Conservation (phyloP, 2,329 filamentous ascomycete genomes). For the Trichoderma simmonsii region DNA sequence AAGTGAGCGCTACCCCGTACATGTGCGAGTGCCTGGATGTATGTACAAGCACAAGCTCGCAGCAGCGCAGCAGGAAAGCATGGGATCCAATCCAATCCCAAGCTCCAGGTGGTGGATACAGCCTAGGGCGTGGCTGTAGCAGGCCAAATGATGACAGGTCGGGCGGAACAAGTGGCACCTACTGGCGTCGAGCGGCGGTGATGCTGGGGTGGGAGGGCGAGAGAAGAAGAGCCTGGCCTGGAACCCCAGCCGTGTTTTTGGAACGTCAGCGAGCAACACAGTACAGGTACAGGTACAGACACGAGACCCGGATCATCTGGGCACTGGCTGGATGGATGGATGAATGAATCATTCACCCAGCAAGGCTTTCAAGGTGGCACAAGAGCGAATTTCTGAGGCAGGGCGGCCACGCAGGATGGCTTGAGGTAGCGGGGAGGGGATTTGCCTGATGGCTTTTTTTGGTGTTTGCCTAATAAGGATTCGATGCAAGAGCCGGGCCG, state of each 20-base stretch:
- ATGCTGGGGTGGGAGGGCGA: slow-evolving; percentile 5
- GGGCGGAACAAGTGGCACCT: slow-evolving; percentile 21
- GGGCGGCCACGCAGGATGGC: slow-evolving; percentile 1
- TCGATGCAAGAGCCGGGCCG: slow-evolving; percentile 7
- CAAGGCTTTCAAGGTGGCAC: neutral
- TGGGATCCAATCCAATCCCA: neutral
- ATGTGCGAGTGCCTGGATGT: neutral
- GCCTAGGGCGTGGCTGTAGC: slow-evolving; percentile 20
- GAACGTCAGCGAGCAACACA: neutral
- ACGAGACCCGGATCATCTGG: neutral
- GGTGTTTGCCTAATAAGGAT: slow-evolving; percentile 14
- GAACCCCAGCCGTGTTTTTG: neutral
- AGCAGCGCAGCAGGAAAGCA: neutral
- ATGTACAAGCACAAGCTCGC: slow-evolving; percentile 2
- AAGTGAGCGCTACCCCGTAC: slow-evolving; percentile 16
- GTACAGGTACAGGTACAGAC: neutral
- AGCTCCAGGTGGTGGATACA: neutral
- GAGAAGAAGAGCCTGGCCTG: neutral
- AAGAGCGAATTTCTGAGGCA: neutral
- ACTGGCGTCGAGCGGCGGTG: slow-evolving; percentile 20
- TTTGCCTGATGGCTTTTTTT: neutral
- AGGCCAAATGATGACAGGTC: slow-evolving; percentile 21
- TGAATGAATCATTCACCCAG: neutral
- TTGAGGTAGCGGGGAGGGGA: neutral
- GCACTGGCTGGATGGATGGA: neutral